Evolutionary conservation across 352 stramenopile genomes (phyloP), one percentile per base, ranked within the genome.

Genomic region (Phytophthora capsici): DNA sequence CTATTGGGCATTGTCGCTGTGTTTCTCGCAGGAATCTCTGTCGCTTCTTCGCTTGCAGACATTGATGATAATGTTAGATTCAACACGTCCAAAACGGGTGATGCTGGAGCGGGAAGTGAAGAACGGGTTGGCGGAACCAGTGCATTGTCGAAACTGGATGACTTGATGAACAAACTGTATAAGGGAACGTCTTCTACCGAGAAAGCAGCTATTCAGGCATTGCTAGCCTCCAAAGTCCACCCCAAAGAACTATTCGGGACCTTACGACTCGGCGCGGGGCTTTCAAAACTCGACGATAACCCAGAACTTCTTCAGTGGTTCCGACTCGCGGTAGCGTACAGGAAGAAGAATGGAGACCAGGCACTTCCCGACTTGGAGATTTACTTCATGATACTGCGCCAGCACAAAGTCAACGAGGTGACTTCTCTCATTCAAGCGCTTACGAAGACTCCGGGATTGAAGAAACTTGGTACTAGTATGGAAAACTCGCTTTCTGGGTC

Each of bases 291-390:
- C 1, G 30, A 46, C n/a, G 30, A 46, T 1, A 62, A 62, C 12
- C 54, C 41, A 20, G 22, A 16, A 5, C 41, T 60, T 7, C 17
- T 60, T 0, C 40, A 51, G 26, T 52, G 37, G 38, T 25, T 50
- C 6, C 28, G 49, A 9, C 44, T 38, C 22, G 22, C 28, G 2
- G 20, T 25, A 6, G 45, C 16, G 12, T 54, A 54, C 30, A 22
- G 16, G 9, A 17, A 14, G n/a, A 30, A 44, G 12, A 51, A 44
- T 5, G 25, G 47, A 28, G 12, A 47, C 7, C 4, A 19, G 26
- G 12, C 1, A n/a, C 44, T 46, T 32, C 41, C 43, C 7, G 30
- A 54, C 20, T 19, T 41, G 14, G 36, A 41, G 5, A 20, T 41
- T 20, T 41, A 41, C 36, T 41, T 20, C 36, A 20, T 41, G 36